Evolutionary conservation across 116 monocot genomes (phyloP), one percentile per base, ranked within the genome.

Genomic region (Zostera marina): DNA sequence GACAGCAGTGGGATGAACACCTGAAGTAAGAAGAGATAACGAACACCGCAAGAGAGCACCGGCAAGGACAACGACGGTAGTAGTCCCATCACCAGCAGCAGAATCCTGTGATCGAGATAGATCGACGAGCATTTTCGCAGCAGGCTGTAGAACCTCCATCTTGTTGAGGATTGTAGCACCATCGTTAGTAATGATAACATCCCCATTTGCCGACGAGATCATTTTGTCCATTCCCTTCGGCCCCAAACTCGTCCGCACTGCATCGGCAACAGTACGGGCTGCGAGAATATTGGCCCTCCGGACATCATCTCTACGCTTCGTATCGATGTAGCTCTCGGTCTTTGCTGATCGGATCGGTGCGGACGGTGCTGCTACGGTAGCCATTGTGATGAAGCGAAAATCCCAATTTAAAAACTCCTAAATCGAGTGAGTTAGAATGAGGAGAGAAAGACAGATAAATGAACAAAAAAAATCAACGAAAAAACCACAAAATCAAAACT

Each of bases 91-190:
- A 0, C 91, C 91, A 15, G 91, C 91, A 38, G 91, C 85, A 53
- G 80, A 42, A 62, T 85, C 85, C 73, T 85, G 85, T 9, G 85
- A 85, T 2, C 69, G 68, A 48, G 85, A 85, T 52, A 85, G 67
- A 58, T 92, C 92, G 47, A 83, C 92, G 22, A 92, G 77, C 80
- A 86, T 83, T 70, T 80, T 75, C 44, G 92, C 92, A n/a, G 92
- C 92, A 14, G 92, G 92, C 69, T 92, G 92, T 62, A 92, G 82
- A 23, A 86, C 75, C 39, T 77, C 72, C 83, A 92, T 86, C 62
- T 76, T 72, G 72, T 77, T 76, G 68, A 86, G 82, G 58, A 86
- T 92, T 44, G 86, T 92, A 44, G 92, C 86, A 58, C 92, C 86
- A 59, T 92, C 92, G 62, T 92, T 92, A 62, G 92, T 86, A 65